phyloP scores from a whole-genome alignment of 441 rosid genomes.

The Brassica balearica region DNA sequence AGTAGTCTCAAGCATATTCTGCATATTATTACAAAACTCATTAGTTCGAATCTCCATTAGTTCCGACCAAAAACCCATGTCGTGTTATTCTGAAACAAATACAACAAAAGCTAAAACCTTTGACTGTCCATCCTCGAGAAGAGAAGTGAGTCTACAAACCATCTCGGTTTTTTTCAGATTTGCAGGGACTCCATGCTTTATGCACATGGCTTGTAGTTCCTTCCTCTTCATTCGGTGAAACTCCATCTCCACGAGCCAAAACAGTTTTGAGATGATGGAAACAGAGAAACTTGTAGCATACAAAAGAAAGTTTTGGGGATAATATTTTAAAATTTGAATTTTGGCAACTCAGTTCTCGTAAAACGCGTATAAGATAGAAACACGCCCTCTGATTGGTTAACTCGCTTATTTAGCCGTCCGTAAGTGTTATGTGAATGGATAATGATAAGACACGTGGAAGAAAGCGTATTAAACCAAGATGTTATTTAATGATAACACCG shows the following conservation, averaged over 20 bases:
- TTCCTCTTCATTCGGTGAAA: slow-evolving; percentile 60
- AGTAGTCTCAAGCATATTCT: slow-evolving; percentile 72
- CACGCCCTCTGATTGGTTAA: background rate
- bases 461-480: background rate
- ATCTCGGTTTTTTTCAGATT: slow-evolving; percentile 62
- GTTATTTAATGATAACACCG: background rate
- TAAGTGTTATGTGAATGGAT: background rate
- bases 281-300: background rate
- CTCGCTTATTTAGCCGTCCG: background rate
- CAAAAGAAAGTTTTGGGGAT: background rate
- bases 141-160: slow-evolving; percentile 52
- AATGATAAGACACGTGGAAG: background rate
- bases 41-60: background rate
- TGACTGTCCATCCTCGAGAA: slow-evolving; percentile 54
- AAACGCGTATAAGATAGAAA: too few species aligned
- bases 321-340: background rate
- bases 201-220: slow-evolving; percentile 64
- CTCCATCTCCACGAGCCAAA: slow-evolving; percentile 43
- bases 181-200: slow-evolving; percentile 64
- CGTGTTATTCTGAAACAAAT: background rate
- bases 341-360: background rate
- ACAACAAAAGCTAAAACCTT: slow-evolving; percentile 48
- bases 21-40: slow-evolving; percentile 69
- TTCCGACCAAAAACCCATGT: background rate
- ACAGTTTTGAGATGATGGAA: background rate